Evolutionary conservation across 2,329 filamentous ascomycete genomes (phyloP), one percentile per base, ranked within the genome.

Genomic region (Alternaria metachromatica): DNA sequence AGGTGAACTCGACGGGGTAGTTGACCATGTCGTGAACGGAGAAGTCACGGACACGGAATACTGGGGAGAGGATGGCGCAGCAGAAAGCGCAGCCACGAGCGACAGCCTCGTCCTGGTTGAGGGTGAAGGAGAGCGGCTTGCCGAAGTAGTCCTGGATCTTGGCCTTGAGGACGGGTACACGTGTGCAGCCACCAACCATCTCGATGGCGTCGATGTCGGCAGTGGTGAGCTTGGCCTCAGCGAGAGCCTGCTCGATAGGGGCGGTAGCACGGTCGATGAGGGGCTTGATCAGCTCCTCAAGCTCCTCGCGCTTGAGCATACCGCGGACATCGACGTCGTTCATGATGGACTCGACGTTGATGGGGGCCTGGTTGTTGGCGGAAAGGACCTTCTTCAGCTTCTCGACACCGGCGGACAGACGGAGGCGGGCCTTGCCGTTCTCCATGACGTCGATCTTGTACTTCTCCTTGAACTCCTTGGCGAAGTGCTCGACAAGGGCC

Each of bases 311-410:
- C 81, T 95, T 97, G 78, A 99, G 87, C 87, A 97, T 91, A 64
- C 91, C 86, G 58, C 88, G 89, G 41, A 97, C 96, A 80, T 99
- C 96, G 66, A 97, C 86, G 80, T 99, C 96, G 82, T 98, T 96
- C 94, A 99, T 98, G 73, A 99, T 86, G 37, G 94, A 97, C 86
- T 99, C 96, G 76, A 99, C 96, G 87, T 94, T 98, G 81, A 99
- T 83, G 54, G 95, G 93, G 18, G 95, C 94, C 78, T 92, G 88
- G 73, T 94, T 92, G 85, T 98, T 98, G 80, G 96, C 96, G 37
- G 95, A 98, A 60, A 99, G 86, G 60, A 98, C 90, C 89, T 98
- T 98, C 90, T 99, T 99, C 80, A 97, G 85, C 88, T 97, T 97
- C 87, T 99, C 96, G 59, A 94, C 94, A 61, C 92, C 94, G 66